These are phyloP conservation scores for Leccinum boreale DNA, from an alignment of 768 basidiomycete genomes.

Conservation along the genomic window DNA sequence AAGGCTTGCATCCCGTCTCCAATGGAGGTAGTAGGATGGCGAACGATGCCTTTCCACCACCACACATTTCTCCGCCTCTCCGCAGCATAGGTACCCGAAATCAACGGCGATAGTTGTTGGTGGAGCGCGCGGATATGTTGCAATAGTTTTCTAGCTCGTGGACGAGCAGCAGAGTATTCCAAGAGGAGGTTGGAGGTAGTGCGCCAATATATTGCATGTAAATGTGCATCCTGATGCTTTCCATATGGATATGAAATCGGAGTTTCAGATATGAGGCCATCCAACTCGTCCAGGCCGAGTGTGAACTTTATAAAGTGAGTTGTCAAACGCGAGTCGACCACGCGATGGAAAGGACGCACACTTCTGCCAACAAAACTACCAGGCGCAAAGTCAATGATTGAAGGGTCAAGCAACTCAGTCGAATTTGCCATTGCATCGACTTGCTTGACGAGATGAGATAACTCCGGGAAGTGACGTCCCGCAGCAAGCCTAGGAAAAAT, in stretches of 20 bases:
- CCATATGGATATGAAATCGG: not conserved
- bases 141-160: conserved; percentile 15
- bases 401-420: conserved; percentile 15
- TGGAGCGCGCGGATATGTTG: conserved; percentile 17
- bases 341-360: conserved; percentile 11
- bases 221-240: conserved; percentile 8
- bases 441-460: not conserved
- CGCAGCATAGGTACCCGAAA: not conserved
- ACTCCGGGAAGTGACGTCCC: not conserved
- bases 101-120: conserved; percentile 7
- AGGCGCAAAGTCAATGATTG: conserved; percentile 24
- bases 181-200: conserved; percentile 31
- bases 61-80: not conserved
- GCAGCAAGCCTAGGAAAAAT: conserved; percentile 13
- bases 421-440: conserved; percentile 18
- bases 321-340: not conserved
- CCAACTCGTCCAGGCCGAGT: conserved; percentile 30
- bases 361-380: conserved; percentile 30
- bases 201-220: conserved; percentile 28
- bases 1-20: conserved; percentile 13
- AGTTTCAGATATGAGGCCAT: conserved; percentile 12
- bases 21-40: not conserved
- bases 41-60: conserved; percentile 10
- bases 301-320: conserved; percentile 14
- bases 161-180: conserved; percentile 30